phyloP scores from a whole-genome alignment of 768 basidiomycete species.

The Tylopilus sp. region DNA sequence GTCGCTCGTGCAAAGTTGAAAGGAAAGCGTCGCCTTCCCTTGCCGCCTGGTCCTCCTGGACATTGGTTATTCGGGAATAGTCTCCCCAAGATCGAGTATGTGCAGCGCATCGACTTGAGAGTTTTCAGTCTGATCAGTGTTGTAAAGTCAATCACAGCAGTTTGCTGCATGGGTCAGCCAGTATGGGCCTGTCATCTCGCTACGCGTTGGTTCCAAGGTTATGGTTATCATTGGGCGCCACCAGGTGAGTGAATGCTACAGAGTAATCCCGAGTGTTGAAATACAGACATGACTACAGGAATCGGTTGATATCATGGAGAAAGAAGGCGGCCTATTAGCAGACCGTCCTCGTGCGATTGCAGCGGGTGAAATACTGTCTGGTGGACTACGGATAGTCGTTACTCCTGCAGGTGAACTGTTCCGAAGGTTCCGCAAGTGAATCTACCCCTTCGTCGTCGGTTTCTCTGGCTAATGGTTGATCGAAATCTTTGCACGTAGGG shows the following conservation, averaged over 20 bases:
- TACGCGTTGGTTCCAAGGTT: slow-evolving; percentile 43
- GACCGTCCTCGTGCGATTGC: slow-evolving; percentile 56
- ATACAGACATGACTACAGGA: slow-evolving; percentile 32
- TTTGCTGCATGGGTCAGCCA: slow-evolving; percentile 59
- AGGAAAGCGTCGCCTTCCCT: slow-evolving; percentile 16
- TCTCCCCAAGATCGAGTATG: slow-evolving; percentile 29
- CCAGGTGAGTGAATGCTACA: too few relatives aligned
- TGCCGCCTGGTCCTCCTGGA: slow-evolving; percentile 31
- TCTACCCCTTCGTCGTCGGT: not conserved
- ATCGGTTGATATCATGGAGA: slow-evolving; percentile 65
- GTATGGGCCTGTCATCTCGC: slow-evolving; percentile 59
- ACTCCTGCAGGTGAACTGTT: slow-evolving; percentile 57
- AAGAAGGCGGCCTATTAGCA: slow-evolving; percentile 53
- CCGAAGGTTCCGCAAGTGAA: slow-evolving; percentile 57
- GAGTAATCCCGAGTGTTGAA: not conserved
- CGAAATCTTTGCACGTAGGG: slow-evolving; percentile 30
- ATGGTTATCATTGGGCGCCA: slow-evolving; percentile 36
- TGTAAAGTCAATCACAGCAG: slow-evolving; percentile 30
- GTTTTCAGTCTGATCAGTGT: not conserved
- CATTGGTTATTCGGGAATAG: slow-evolving; percentile 33
- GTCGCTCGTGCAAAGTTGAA: slow-evolving; percentile 9
- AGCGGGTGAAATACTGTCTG: slow-evolving; percentile 56
- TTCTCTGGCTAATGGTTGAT: not conserved
- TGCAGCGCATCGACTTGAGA: not conserved
- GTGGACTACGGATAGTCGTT: slow-evolving; percentile 55